Conservation (phyloP, 306 rosid genomes). For the Cucurbita moschata region DNA sequence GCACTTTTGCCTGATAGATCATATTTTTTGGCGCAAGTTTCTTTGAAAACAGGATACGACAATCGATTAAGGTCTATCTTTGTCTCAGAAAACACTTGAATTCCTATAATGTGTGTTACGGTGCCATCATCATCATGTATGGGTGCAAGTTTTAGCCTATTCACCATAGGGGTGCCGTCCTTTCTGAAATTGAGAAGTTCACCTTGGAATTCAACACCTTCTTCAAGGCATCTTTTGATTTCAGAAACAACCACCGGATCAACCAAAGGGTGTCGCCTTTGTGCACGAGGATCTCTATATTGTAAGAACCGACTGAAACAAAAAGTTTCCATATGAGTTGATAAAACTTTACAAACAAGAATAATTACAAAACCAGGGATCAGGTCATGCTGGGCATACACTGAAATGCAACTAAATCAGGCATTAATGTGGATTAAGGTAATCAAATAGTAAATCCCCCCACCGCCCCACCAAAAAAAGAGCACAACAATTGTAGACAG, state of each 20-base stretch:
- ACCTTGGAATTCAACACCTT: slow-evolving; percentile 80
- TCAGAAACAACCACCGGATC: slow-evolving; percentile 96
- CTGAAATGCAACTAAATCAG: neutral
- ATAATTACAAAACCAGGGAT: neutral
- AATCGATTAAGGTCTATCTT: slow-evolving; percentile 57
- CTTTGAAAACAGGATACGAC: slow-evolving; percentile 88
- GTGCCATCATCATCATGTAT: slow-evolving; percentile 80
- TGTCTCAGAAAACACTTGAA: slow-evolving; percentile 78
- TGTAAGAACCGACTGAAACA: slow-evolving; percentile 89
- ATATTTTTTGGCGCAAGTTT: slow-evolving; percentile 42
- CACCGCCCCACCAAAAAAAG: neutral
- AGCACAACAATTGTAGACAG: neutral
- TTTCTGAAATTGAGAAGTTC: slow-evolving; percentile 89
- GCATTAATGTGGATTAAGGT: neutral
- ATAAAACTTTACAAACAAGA: neutral
- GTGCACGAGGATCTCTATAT: slow-evolving; percentile 83
- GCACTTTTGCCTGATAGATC: slow-evolving; percentile 26
- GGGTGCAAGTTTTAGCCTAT: slow-evolving; percentile 62
- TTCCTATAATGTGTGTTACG: slow-evolving; percentile 74
- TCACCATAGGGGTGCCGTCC: slow-evolving; percentile 84
- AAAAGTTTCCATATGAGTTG: neutral
- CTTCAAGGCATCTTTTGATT: slow-evolving; percentile 80
- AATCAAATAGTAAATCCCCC: neutral
- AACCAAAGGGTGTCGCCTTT: slow-evolving; percentile 86
- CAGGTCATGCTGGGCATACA: neutral